phyloP scores from a whole-genome alignment of 257 asterid species.

The Nicotiana tomentosiformis region DNA sequence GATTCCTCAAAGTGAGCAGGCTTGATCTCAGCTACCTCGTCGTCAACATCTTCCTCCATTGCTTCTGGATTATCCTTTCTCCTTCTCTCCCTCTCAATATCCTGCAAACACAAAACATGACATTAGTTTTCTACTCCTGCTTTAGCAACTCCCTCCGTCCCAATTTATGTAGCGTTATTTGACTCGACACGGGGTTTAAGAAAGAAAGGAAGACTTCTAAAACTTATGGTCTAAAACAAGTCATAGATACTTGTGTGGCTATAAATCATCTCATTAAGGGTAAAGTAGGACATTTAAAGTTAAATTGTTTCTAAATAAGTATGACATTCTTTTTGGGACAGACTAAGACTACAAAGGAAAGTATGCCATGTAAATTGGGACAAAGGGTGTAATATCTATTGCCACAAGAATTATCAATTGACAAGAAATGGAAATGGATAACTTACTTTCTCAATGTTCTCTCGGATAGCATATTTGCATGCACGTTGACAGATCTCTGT shows the following conservation, averaged over 20 bases:
- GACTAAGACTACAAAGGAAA: too few species aligned
- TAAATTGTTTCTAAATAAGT: too few species aligned
- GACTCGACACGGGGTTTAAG: too few species aligned
- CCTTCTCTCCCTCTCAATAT: constrained; percentile 72
- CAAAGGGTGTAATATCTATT: neutral
- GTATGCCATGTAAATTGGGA: too few species aligned
- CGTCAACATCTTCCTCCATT: constrained; percentile 74
- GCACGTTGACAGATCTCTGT: constrained; percentile 93
- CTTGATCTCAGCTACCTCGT: constrained; percentile 65
- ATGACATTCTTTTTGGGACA: too few species aligned
- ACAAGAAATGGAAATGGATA: neutral
- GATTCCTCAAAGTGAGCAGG: constrained; percentile 84
- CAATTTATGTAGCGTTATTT: too few species aligned
- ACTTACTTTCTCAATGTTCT: constrained; percentile 79
- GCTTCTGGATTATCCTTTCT: constrained; percentile 64
- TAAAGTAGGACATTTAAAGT: too few species aligned
- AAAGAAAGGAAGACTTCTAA: too few species aligned
- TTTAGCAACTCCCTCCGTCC: neutral
- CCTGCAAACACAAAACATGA: constrained; percentile 27
- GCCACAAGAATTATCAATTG: neutral
- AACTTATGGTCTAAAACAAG: too few species aligned
- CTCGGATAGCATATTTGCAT: constrained; percentile 86
- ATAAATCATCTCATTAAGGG: too few species aligned
- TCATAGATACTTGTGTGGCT: too few species aligned
- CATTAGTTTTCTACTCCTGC: neutral